Evolutionary conservation across 2,329 filamentous ascomycete genomes (phyloP).

Genomic region (Diaporthe nobilis): DNA sequence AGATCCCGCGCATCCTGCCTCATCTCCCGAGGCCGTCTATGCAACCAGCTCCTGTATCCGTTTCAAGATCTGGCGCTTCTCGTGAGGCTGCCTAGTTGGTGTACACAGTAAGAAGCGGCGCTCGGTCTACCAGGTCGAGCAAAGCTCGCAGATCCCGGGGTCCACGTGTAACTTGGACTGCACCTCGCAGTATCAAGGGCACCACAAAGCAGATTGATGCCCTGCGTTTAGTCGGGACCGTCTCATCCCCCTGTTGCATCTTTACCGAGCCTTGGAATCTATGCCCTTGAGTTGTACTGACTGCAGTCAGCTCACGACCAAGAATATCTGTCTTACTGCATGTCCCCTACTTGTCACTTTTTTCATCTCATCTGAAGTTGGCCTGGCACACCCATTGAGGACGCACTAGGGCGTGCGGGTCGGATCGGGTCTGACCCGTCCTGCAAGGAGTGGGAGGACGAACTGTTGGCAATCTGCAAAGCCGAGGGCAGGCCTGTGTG

Average conservation of each 20-base stretch:
- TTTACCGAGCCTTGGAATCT: not conserved
- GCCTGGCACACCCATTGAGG: not conserved
- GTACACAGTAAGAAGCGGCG: not conserved
- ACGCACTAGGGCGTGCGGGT: conserved; percentile 25
- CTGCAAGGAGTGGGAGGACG: conserved; percentile 25
- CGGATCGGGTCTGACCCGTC: conserved; percentile 27
- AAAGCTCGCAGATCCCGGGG: not conserved
- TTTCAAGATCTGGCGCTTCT: not conserved
- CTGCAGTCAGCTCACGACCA: conserved; percentile 5
- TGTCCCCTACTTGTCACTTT: not conserved
- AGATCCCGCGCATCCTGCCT: conserved; percentile 8
- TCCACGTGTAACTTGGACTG: conserved; percentile 1
- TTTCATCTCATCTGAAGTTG: conserved; percentile 12
- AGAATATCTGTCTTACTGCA: not conserved
- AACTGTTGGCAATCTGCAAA: not conserved
- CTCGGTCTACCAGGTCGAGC: not conserved
- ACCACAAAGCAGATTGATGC: not conserved
- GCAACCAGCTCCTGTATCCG: conserved; percentile 4
- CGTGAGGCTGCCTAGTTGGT: not conserved
- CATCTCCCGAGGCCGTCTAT: conserved; percentile 15
- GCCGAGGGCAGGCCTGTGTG: not conserved
- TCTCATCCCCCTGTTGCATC: not conserved
- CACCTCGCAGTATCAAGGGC: not conserved
- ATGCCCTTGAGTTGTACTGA: not conserved
- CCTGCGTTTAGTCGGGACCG: not conserved